These are phyloP conservation scores for Phlebopus sp. DNA, from an alignment of 1,284 basidiomycete genomes.

Conservation along the genomic window DNA sequence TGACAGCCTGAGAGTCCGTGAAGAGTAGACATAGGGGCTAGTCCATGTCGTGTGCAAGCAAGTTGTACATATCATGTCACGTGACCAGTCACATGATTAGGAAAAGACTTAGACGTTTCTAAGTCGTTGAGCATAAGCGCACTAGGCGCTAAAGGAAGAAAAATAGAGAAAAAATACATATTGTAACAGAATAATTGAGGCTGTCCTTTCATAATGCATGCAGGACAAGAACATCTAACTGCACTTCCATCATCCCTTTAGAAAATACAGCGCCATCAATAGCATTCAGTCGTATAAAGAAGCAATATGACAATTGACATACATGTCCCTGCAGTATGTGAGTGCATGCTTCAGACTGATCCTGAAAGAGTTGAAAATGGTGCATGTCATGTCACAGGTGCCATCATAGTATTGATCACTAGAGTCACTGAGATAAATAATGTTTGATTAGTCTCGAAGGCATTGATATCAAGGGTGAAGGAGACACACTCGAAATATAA, in stretches of 20 bases:
- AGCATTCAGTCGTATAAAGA: constrained; percentile 39
- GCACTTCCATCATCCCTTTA: constrained; percentile 76
- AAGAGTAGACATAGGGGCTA: no score
- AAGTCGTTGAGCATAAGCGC: no score
- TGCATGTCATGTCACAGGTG: constrained; percentile 92
- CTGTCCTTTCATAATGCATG: constrained; percentile 88
- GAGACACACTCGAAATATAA: constrained; percentile 91
- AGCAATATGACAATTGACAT: constrained; percentile 35
- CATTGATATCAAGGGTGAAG: constrained; percentile 8
- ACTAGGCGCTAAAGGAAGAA: no score
- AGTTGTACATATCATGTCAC: no score
- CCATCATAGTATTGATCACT: constrained; percentile 89
- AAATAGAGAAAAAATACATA: no score
- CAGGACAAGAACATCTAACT: constrained; percentile 83
- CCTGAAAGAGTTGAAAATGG: constrained; percentile 77
- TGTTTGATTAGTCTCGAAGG: constrained; percentile 14
- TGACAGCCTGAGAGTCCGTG: no score
- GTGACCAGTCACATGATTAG: no score
- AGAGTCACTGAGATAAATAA: constrained; percentile 61
- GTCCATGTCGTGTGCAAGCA: no score
- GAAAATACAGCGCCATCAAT: constrained; percentile 90
- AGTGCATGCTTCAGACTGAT: constrained; percentile 90
- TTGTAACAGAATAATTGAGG: constrained; percentile 78
- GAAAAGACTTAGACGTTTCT: no score
- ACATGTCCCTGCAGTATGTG: constrained; percentile 95